Evolutionary conservation across 331 rosid genomes (phyloP).

Genomic region (Rosa hybrid): DNA sequence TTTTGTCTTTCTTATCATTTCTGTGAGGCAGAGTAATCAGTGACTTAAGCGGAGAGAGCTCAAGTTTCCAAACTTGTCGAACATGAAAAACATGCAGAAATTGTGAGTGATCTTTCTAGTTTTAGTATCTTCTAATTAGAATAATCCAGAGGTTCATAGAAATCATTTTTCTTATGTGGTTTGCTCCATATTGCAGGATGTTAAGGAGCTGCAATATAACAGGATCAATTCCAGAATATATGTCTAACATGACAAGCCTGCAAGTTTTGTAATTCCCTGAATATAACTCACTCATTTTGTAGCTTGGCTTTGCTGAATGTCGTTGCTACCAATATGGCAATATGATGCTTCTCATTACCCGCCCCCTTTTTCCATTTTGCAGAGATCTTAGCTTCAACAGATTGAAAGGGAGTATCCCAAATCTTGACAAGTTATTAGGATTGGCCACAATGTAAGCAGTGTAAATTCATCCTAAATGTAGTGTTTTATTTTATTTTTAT

Average conservation of each 20-base stretch:
- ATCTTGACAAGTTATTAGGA: not conserved
- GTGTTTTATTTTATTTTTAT: not conserved
- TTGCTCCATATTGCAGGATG: conserved; percentile 19
- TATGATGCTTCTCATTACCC: not conserved
- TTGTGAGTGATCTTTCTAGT: conserved; percentile 15
- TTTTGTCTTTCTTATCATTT: not conserved
- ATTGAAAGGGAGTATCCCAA: conserved; percentile 24
- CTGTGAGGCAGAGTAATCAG: conserved; percentile 7
- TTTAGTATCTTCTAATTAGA: not conserved
- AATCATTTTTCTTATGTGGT: conserved; percentile 2
- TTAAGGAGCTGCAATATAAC: conserved; percentile 26
- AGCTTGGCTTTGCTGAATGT: not conserved
- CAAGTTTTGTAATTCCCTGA: not conserved
- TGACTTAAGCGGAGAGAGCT: conserved; percentile 6
- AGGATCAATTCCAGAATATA: conserved; percentile 23
- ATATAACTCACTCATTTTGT: not conserved
- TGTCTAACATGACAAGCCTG: not conserved
- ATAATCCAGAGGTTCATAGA: not conserved
- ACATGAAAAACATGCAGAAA: not conserved
- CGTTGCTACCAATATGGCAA: not conserved
- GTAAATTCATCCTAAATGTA: not conserved
- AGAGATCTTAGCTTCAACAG: conserved; percentile 45
- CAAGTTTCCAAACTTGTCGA: conserved; percentile 17
- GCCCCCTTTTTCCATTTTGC: not conserved
- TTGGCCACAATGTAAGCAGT: conserved; percentile 29